Evolutionary conservation across 768 basidiomycete genomes (phyloP).

Genomic region (Suillus placidus): DNA sequence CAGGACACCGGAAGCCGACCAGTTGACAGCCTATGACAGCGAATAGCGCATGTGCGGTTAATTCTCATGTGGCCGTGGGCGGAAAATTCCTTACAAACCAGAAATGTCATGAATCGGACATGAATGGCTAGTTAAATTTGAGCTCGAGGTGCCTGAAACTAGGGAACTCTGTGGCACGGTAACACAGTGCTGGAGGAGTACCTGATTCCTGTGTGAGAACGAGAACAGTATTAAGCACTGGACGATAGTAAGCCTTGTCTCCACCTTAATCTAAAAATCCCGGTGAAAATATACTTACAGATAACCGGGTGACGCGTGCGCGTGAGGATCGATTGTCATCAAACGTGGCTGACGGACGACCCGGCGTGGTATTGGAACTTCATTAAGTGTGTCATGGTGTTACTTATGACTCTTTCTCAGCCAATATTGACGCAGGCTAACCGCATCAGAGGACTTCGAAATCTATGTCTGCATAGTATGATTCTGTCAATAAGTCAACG

Average conservation of each 20-base stretch:
- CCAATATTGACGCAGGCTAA: not conserved
- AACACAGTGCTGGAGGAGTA: not conserved
- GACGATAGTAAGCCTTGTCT: not conserved
- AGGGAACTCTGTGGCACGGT: not conserved
- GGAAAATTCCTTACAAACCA: not conserved
- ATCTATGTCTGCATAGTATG: not conserved
- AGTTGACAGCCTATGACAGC: not conserved
- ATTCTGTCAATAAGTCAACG: not conserved
- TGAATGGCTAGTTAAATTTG: constrained; percentile 1
- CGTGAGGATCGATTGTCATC: not conserved
- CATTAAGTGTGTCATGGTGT: not conserved
- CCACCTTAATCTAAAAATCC: not conserved
- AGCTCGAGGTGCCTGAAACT: constrained; percentile 2
- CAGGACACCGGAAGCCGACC: constrained; percentile 8
- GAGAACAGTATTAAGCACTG: not conserved
- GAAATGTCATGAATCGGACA: not conserved
- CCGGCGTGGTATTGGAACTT: not conserved
- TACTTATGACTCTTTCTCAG: not conserved
- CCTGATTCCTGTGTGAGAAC: not conserved
- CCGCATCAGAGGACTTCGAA: not conserved
- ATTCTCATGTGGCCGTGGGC: constrained; percentile 7
- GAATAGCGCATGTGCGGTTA: not conserved
- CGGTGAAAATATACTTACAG: not conserved
- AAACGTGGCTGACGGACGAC: not conserved
- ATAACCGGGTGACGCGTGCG: not conserved